Evolutionary conservation across 2,329 filamentous ascomycete genomes (phyloP).

Genomic region (Dendrostoma leiphaemia): DNA sequence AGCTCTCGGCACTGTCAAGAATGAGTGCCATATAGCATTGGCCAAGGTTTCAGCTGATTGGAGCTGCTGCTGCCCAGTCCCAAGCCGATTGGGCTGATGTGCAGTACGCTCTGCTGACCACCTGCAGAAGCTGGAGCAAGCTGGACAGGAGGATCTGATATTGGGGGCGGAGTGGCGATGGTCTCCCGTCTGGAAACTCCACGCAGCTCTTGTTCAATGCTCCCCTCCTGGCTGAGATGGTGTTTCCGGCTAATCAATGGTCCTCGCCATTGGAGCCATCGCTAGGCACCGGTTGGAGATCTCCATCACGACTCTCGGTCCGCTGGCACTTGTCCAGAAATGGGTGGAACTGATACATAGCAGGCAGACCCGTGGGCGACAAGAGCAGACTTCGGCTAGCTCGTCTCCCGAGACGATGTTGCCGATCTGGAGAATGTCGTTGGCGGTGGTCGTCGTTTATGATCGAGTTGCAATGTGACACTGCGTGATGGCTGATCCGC

Average conservation of each 20-base stretch:
- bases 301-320: no score
- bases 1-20: background rate
- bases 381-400: no score
- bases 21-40: no score
- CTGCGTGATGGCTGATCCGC: conserved; percentile 5
- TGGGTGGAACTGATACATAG: no score
- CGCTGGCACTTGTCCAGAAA: no score
- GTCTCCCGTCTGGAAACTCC: no score
- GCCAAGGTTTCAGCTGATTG: no score
- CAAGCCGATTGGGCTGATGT: conserved; percentile 1
- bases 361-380: no score
- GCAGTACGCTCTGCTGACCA: conserved; percentile 13
- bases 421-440: background rate
- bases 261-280: no score
- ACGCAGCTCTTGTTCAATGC: background rate
- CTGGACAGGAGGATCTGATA: background rate
- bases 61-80: background rate
- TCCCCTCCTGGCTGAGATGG: background rate
- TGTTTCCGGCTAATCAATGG: background rate
- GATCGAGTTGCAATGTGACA: conserved; percentile 6
- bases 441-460: background rate
- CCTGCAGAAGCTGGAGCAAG: background rate
- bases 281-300: no score
- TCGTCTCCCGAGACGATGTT: no score
- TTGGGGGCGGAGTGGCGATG: background rate